Percentiles rank a stretch among this genome's conserved stretches.
These are phyloP conservation scores for Coniochaeta sp. DNA, from an alignment of 2,329 filamentous ascomycete species.

Conservation along the genomic window DNA sequence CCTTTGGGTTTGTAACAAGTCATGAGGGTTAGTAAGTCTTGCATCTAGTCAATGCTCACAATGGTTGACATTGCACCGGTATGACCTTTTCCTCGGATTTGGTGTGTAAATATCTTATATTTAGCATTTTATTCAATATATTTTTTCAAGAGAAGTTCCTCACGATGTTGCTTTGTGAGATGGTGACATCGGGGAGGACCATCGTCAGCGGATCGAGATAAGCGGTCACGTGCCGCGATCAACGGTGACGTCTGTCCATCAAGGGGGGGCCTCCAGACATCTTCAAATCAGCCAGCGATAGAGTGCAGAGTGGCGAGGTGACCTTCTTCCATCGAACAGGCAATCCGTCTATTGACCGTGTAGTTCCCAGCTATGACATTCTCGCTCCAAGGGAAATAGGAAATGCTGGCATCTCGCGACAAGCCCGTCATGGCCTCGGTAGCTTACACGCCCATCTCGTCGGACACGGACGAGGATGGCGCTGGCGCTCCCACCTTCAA, in stretches of 20 bases:
- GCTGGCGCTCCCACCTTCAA: background rate
- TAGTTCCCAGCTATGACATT: background rate
- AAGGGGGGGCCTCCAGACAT: background rate
- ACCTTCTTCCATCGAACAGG: background rate
- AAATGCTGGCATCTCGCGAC: background rate
- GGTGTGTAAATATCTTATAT: no score
- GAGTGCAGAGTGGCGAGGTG: no score
- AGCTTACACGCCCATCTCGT: background rate
- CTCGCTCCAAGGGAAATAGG: background rate
- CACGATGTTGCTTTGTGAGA: no score
- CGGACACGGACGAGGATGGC: background rate
- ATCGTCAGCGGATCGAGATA: background rate
- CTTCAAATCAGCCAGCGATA: background rate
- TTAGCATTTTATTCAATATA: no score
- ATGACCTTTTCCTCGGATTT: no score
- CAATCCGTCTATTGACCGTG: background rate
- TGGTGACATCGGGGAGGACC: background rate
- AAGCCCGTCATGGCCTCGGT: background rate
- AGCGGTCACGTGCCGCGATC: background rate
- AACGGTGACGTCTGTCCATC: slow-evolving; percentile 1
- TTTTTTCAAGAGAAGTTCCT: no score
- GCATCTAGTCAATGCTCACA: no score
- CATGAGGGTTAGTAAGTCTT: no score
- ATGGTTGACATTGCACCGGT: no score
- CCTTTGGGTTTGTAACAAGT: no score